Conservation (phyloP, 169 alveolate species). For the Plasmodium gaboni region DNA sequence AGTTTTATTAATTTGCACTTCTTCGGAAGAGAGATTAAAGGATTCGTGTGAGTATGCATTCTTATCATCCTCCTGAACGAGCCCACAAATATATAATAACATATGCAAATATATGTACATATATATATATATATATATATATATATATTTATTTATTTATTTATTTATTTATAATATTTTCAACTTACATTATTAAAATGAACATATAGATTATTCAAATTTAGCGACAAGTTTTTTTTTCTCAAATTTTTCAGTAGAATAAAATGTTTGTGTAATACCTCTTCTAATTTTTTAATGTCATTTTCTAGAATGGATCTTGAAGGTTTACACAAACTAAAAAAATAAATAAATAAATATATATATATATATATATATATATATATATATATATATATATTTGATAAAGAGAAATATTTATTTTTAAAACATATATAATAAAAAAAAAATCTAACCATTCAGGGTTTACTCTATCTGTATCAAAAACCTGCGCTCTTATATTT, state of each 20-base stretch:
- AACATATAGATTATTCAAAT: slow-evolving; percentile 8
- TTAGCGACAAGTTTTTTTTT: slow-evolving; percentile 39
- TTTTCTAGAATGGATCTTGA: slow-evolving; percentile 38
- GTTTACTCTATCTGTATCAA: slow-evolving; percentile 25
- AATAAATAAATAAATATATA: background rate
- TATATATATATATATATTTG: background rate
- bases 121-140: too few species aligned
- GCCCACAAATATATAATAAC: too few species aligned
- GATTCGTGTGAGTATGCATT: background rate
- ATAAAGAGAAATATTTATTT: background rate
- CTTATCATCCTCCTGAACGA: background rate
- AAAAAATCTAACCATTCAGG: slow-evolving; percentile 42
- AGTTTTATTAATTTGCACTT: background rate
- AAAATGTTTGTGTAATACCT: slow-evolving; percentile 52
- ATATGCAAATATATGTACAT: too few species aligned
- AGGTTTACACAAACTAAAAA: slow-evolving; percentile 53
- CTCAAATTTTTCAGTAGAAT: slow-evolving; percentile 47
- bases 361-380: background rate
- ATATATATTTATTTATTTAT: background rate
- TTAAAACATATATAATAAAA: background rate
- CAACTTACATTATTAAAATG: slow-evolving; percentile 40
- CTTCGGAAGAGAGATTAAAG: background rate
- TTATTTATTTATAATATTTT: background rate
- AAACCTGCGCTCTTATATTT: slow-evolving; percentile 34
- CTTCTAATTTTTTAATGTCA: slow-evolving; percentile 59